phyloP scores from a whole-genome alignment of 2,329 filamentous ascomycete genomes.

The Colletotrichum lindemuthianum region DNA sequence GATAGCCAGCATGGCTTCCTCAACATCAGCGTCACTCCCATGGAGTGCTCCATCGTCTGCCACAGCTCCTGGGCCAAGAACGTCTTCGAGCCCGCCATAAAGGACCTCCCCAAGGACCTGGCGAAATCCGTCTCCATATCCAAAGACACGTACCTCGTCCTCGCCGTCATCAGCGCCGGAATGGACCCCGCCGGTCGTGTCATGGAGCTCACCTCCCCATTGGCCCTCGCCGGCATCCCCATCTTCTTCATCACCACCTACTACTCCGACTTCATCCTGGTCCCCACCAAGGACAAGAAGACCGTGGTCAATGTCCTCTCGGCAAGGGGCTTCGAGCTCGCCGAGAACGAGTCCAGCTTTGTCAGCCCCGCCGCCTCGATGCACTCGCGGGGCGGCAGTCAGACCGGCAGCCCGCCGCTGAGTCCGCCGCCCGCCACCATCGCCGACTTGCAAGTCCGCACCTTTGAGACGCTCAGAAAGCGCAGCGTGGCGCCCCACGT shows the following conservation, averaged over 20 bases:
- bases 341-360: conserved; percentile 75
- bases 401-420: conserved; percentile 63
- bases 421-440: conserved; percentile 83
- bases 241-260: conserved; percentile 99
- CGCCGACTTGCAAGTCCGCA: conserved; percentile 82
- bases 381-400: conserved; percentile 43
- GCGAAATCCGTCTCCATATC: conserved; percentile 75
- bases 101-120: conserved; percentile 65
- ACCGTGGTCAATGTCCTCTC: conserved; percentile 82
- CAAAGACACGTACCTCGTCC: conserved; percentile 84
- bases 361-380: conserved; percentile 62
- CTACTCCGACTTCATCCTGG: conserved; percentile 96
- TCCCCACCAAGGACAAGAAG: conserved; percentile 78
- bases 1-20: conserved; percentile 80
- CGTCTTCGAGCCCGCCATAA: conserved; percentile 77
- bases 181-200: conserved; percentile 92
- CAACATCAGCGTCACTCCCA: conserved; percentile 91
- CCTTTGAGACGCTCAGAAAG: conserved; percentile 84
- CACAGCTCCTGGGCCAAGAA: conserved; percentile 77
- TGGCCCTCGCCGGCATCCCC: conserved; percentile 91
- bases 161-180: conserved; percentile 89
- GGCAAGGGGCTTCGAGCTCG: conserved; percentile 84
- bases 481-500: conserved; percentile 79
- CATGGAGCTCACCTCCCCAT: conserved; percentile 87
- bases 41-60: conserved; percentile 94